Base-by-base conservation (phyloP, 23 red algal species). In the Agarophyton chilense region DNA sequence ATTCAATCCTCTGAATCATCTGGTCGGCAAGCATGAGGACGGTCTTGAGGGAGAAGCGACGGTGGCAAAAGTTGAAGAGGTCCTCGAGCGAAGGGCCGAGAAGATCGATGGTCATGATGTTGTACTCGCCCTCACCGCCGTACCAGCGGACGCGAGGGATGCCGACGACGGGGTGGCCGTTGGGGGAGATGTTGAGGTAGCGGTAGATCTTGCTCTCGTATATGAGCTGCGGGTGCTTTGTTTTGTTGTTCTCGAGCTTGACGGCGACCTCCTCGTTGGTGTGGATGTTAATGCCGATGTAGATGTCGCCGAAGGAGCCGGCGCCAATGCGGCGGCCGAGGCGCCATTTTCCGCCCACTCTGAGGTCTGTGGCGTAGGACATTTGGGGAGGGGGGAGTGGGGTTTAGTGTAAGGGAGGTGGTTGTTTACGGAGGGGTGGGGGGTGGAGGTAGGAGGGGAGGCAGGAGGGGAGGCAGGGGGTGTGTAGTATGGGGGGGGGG, bases 51-150 rank as follows among this genome's bases (percentile, higher is more conserved):
- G 93, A 95, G 83, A 98, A 98, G 39, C 83, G 83, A n/a, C 96
- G 96, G 58, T 98, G 93, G 78, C 96, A 98, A 90, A 98, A 98
- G 90, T 98, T 98, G 57, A 98, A 98, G n/a, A 98, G 84, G 57
- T 98, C 96, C 86, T 98, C 96, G 26, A 98, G 81, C 32, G 87
- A 93, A 29, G 96, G 96, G 2, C 96, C 96, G 28, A 98, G 87
- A 31, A 98, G 87, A 67, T 98, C 92, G 72, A 98, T 98, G 62
- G 96, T 94, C 90, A 98, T 95, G 85, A 98, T 77, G 46, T 95
- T 98, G 83, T 95, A 98, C 71, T 98, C 96, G 68, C 96, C 92
- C 71, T 98, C 96, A 43, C 40, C 18, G 45, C 96, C 96, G 68
- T 84, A 98, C 96, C 96, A 98, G 54, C 93, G 92, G 55, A 98